Percentiles rank a stretch among this genome's conserved stretches.
phyloP scores from a whole-genome alignment of 805 yeast species.

The Metschnikowia koreensis region DNA sequence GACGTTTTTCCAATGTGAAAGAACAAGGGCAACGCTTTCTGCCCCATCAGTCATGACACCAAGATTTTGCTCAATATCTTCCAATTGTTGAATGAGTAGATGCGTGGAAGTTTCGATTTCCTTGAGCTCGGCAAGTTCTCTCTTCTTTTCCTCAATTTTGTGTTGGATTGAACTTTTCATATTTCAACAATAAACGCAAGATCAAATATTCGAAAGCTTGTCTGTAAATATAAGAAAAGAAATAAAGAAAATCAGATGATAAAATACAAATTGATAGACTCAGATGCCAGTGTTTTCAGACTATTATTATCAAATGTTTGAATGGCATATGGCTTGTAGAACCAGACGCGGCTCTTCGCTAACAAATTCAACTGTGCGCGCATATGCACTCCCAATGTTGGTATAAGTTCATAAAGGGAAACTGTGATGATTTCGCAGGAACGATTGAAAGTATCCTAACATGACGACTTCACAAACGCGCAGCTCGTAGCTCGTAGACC shows the following conservation, averaged over 20 bases:
- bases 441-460: neutral
- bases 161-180: constrained; percentile 19
- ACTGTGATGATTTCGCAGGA: neutral
- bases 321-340: neutral
- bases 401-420: neutral
- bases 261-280: too few relatives aligned
- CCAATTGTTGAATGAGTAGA: constrained; percentile 46
- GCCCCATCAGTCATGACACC: constrained; percentile 55
- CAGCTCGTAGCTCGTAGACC: neutral
- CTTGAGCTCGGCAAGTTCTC: constrained; percentile 50
- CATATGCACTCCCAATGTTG: constrained; percentile 8
- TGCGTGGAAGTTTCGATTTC: constrained; percentile 48
- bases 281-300: too few relatives aligned
- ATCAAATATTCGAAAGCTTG: neutral
- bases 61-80: constrained; percentile 47
- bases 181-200: neutral
- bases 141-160: constrained; percentile 44
- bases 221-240: neutral
- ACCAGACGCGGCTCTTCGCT: neutral
- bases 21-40: constrained; percentile 54
- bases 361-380: neutral
- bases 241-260: too few relatives aligned
- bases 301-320: neutral
- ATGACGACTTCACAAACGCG: neutral
- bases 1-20: constrained; percentile 66